Base-by-base conservation (phyloP, 768 basidiomycete genomes). In the Lactarius sanguifluus region DNA sequence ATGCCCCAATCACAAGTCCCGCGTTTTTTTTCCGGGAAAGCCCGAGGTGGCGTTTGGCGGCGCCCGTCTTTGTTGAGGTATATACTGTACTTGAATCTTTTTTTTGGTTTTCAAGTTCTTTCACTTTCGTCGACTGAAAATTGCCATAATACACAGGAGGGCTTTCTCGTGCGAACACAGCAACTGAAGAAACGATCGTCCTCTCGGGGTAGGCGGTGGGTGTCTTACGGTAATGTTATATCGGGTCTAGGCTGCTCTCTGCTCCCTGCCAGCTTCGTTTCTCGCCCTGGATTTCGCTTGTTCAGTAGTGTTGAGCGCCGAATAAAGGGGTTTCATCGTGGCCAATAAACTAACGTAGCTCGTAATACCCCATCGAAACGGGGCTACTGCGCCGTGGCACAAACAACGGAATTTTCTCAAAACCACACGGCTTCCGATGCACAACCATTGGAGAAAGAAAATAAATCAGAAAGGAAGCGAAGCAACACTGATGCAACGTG, bases 31-130 rank as follows among this genome's bases (percentile, higher is more conserved):
- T 56, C 28, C 34, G 34, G 65, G 36, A 10, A 57, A 50, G 20
- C 10, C 65, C 65, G 65, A 50, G 25, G 15, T 54, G 25, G 23
- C 43, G 32, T n/a, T 23, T 50, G n/a, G 43, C 4, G 45, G n/a
- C 50, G 50, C 50, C 50, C 13, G 13, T 25, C 1, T 25, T 52
- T 25, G 25, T 52, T 52, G 50, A 50, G 12, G n/a, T n/a, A 36
- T 36, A 9, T 34, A 34, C 34, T 45, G 9, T 45, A 40, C 40
- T 41, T 41, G 6, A 18, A 40, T 40, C 9, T n/a, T 50, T 50
- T 50, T 50, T 50, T 50, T 50, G 23, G 5, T 30, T 30, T 30
- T 5, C 47, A 50, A 13, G 23, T 28, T 15, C 13, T 52, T 16
- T 52, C 50, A 41, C 43, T 45, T n/a, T n/a, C 3, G 9, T n/a